Conservation (phyloP, 2,329 filamentous ascomycete species). For the Colletotrichum sp. region DNA sequence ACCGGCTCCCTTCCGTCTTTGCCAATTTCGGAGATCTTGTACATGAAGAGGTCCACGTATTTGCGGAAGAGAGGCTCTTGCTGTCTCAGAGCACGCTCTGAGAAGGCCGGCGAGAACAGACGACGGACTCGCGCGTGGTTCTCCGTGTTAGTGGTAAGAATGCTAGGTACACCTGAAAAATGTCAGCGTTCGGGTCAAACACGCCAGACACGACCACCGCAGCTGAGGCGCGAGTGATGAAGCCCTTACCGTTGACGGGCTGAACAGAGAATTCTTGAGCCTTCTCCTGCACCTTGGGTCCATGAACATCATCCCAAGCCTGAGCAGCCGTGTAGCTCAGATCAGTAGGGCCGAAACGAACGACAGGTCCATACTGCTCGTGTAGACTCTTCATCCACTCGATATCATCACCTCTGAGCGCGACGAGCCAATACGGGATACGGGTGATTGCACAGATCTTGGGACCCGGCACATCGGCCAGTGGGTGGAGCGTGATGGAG, state of each 20-base stretch:
- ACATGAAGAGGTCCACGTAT: conserved; percentile 41
- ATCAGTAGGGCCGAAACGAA: conserved; percentile 26
- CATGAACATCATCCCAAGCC: conserved; percentile 27
- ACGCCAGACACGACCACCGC: fast-evolving
- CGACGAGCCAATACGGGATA: conserved; percentile 26
- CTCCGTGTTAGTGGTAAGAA: conserved; percentile 23
- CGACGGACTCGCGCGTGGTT: conserved; percentile 24
- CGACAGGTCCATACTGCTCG: conserved; percentile 23
- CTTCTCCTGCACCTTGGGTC: conserved; percentile 16
- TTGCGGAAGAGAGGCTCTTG: conserved; percentile 33
- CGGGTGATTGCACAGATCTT: conserved; percentile 24
- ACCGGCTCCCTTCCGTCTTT: conserved; percentile 11
- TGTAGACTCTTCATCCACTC: conserved; percentile 27
- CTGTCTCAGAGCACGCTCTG: conserved; percentile 22
- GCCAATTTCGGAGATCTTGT: conserved; percentile 36
- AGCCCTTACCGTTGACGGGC: conserved; percentile 21
- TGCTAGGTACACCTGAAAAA: conserved; percentile 12
- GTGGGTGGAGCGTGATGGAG: conserved; percentile 27
- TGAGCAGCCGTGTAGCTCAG: conserved; percentile 24
- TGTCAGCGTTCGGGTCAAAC: not conserved
- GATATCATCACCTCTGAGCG: conserved; percentile 23
- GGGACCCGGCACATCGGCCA: conserved; percentile 25
- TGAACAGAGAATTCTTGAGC: conserved; percentile 21
- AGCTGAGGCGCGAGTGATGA: too few relatives aligned
- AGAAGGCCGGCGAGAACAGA: conserved; percentile 26